Evolutionary conservation across 441 rosid genomes (phyloP), one percentile per base, ranked within the genome.

Genomic region (Euphorbia schlechtendalii): DNA sequence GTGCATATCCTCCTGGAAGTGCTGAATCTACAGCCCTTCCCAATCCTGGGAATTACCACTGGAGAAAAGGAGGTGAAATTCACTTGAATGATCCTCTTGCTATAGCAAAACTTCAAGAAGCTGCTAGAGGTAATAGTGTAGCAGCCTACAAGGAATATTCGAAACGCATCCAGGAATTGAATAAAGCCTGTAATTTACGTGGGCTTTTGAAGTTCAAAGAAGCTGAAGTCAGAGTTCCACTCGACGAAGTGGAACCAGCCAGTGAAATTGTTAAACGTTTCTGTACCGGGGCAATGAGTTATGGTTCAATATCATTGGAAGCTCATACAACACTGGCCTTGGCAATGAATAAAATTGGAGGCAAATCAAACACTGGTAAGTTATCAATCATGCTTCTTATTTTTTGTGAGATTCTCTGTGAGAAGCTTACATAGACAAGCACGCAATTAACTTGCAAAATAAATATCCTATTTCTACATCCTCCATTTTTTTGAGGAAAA

Each of bases 231-330:
- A 84, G 78, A 74, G 71, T 96, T 68, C 89, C 96, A 30, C 61
- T 96, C 68, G 96, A 87, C 67, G 89, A 92, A 78, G 98, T 96
- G 51, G 98, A 96, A 75, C 89, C 96, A 30, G 98, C 98, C 32
- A 87, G 99, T 72, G 98, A 96, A 77, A 96, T 96, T 76, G 98
- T 96, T 28, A 96, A 96, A 71, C 81, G 99, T 64, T 96, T 96
- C 71, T 90, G 96, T 76, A 96, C 99, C 1, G 99, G 99, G 12
- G 99, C 99, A 27, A 92, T 96, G 99, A 96, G 99, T 75, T 96
- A 96, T 77, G 99, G 99, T 67, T 96, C 99, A 8, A 96, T 96
- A 67, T 92, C 99, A 65, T 63, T 90, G 69, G 98, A 96, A 84
- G 98, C 99, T 11, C 99, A 92, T 71, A 24, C 88, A 8, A 81